A percentile compares a stretch with the other conserved stretches of the same genome.
phyloP scores from a whole-genome alignment of 140 eudicot species.

The Anethum foeniculum region DNA sequence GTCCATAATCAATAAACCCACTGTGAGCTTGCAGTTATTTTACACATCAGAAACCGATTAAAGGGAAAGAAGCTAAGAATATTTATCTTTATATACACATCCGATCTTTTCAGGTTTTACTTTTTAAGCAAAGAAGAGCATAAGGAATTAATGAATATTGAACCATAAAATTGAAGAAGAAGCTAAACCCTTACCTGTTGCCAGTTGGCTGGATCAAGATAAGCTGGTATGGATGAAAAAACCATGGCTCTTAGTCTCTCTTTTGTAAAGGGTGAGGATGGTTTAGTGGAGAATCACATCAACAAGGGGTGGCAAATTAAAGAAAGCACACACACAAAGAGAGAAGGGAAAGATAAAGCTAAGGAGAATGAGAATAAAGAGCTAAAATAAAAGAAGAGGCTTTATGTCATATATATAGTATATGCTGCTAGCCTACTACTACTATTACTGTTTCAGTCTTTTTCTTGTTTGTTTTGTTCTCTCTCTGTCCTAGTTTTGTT shows the following conservation, averaged over 20 bases:
- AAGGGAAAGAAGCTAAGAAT: constrained; percentile 30
- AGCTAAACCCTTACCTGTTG: constrained; percentile 46
- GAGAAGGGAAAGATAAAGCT: constrained; percentile 26
- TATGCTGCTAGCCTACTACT: neutral
- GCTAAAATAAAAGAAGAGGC: constrained; percentile 58
- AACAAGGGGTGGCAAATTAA: constrained; percentile 40
- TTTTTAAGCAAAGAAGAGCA: constrained; percentile 31
- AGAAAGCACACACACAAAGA: constrained; percentile 27
- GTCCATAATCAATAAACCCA: too few species aligned
- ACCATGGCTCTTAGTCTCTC: constrained; percentile 46
- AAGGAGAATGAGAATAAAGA: constrained; percentile 61
- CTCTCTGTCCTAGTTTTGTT: constrained; percentile 18
- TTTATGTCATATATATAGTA: constrained; percentile 19
- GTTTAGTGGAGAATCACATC: constrained; percentile 52
- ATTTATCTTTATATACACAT: constrained; percentile 23
- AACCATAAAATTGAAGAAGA: constrained; percentile 14
- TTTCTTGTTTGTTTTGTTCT: neutral
- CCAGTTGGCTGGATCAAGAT: constrained; percentile 95
- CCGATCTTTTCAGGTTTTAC: constrained; percentile 14
- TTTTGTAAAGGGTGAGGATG: constrained; percentile 61
- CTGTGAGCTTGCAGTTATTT: too few species aligned
- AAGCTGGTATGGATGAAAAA: constrained; percentile 81
- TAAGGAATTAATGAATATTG: constrained; percentile 16
- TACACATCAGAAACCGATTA: constrained; percentile 1
- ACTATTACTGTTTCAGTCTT: neutral